A percentile compares a stretch with the other conserved stretches of the same genome.
phyloP scores from a whole-genome alignment of 116 monocot genomes.

The Posidonia oceanica region DNA sequence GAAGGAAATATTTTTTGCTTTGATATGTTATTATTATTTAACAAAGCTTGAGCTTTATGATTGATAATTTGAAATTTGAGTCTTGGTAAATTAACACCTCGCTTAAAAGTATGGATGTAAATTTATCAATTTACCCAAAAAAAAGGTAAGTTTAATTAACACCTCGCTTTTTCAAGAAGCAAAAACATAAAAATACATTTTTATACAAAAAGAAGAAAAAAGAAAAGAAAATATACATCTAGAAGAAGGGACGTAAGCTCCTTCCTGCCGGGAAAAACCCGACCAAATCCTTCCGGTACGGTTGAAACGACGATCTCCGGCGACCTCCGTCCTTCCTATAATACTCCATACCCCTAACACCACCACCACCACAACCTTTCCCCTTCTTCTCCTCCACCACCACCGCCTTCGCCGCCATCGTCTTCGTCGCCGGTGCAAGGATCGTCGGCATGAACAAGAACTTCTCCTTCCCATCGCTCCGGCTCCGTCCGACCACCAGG shows the following conservation, averaged over 20 bases:
- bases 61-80: too few relatives aligned
- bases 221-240: not conserved
- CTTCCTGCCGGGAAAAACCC: constrained; percentile 12
- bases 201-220: too few relatives aligned
- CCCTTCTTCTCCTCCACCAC: not conserved
- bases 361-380: not conserved
- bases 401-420: not conserved
- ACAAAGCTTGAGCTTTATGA: too few relatives aligned
- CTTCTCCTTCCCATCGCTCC: constrained; percentile 50
- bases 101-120: too few relatives aligned
- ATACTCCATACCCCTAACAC: not conserved
- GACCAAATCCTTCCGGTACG: constrained; percentile 13
- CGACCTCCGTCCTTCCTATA: not conserved
- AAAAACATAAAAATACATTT: too few relatives aligned
- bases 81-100: too few relatives aligned
- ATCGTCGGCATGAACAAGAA: constrained; percentile 6
- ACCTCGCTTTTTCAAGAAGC: too few relatives aligned
- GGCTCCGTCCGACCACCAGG: constrained; percentile 34
- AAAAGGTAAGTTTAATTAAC: too few relatives aligned
- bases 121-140: too few relatives aligned
- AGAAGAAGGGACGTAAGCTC: not conserved
- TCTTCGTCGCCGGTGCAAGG: not conserved
- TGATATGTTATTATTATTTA: too few relatives aligned
- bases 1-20: too few relatives aligned
- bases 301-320: constrained; percentile 6